Conservation (phyloP, 208 protist genomes). For the Leishmania gerbilli region DNA sequence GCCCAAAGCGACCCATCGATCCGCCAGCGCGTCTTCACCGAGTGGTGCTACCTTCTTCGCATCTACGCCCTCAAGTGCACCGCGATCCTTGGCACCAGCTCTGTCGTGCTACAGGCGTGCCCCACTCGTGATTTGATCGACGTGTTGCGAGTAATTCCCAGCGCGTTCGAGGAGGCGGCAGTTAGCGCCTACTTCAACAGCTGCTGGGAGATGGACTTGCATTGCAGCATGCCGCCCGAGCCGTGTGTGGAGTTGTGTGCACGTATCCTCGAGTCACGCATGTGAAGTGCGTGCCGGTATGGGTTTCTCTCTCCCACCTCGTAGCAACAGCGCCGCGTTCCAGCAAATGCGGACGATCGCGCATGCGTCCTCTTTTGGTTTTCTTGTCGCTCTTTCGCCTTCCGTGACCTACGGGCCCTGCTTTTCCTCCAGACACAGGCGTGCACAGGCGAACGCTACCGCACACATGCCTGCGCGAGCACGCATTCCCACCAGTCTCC, state of each 20-base stretch:
- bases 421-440: neutral
- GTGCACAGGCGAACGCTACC: neutral
- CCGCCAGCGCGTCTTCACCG: conserved; percentile 31
- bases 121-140: conserved; percentile 21
- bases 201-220: conserved; percentile 69
- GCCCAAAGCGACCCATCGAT: conserved; percentile 18
- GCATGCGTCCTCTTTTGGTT: conserved; percentile 5
- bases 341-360: neutral
- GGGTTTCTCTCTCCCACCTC: neutral
- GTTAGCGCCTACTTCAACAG: conserved; percentile 50
- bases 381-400: neutral
- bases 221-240: conserved; percentile 38
- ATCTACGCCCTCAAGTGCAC: conserved; percentile 41
- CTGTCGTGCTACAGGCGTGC: conserved; percentile 18
- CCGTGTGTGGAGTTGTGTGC: conserved; percentile 28
- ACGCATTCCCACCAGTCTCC: neutral
- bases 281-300: neutral
- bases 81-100: conserved; percentile 21
- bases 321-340: neutral
- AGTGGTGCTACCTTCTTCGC: conserved; percentile 54
- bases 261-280: conserved; percentile 11
- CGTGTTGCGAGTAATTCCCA: conserved; percentile 48
- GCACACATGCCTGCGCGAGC: neutral
- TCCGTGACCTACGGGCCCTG: neutral
- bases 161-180: conserved; percentile 60